Base-by-base conservation (phyloP, 2,329 filamentous ascomycete genomes). In the Sporothrix mexicana region DNA sequence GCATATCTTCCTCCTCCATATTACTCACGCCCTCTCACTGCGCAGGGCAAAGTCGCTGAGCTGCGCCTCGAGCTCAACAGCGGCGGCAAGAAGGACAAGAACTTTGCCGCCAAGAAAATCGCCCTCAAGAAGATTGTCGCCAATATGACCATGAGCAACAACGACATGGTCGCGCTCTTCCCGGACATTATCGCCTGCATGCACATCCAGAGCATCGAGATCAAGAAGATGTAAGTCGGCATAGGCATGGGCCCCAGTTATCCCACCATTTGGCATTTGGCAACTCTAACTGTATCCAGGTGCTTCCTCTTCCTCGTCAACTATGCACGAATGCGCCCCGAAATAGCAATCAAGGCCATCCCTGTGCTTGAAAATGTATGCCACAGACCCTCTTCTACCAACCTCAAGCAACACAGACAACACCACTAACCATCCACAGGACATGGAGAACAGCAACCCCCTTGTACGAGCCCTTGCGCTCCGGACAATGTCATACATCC, bases 131-230 rank as follows among this genome's bases (percentile, higher is more conserved):
- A 98, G 88, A 98, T 99, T 77, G 96, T 99, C 78, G 96, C 96
- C 81, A 99, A 99, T 81, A 99, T 99, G 96, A 99, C 96, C 76
- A 99, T 99, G 96, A 98, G 95, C 88, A 99, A 99, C 84, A 99
- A 98, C 80, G 96, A 99, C 82, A 99, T 99, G 96, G 92, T 98
- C 72, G 94, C 94, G 53, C 86, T 99, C 70, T 99, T 99, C 78
- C 94, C 95, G 20, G 96, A 99, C 80, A 92, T 99, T 74, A 93
- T 99, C 77, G 91, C 87, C 75, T 98, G 95, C 86, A 99, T 99
- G 96, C 90, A 93, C 78, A 93, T 99, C 75, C 92, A 91, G 70
- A 97, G 93, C 78, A 85, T 99, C 81, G 96, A 99, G 83, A 98
- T 99, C 84, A 99, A 99, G 88, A 99, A 99, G 87, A 99, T 99